Base-by-base conservation (phyloP, 2,329 filamentous ascomycete genomes). In the Microsporum audouinii region DNA sequence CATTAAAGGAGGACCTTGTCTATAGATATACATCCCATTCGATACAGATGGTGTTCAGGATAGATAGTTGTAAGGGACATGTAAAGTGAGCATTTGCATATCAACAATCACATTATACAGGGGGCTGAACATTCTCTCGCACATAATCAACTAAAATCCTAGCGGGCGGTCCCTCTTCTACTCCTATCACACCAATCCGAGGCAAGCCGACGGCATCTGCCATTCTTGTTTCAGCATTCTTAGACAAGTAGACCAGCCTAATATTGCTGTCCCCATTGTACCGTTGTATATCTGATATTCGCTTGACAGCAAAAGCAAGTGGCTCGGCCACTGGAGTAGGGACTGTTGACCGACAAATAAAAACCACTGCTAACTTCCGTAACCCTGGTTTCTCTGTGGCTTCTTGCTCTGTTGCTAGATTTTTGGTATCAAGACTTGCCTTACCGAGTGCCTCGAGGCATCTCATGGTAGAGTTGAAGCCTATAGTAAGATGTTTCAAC, bases 181-280 rank as follows among this genome's bases (percentile, higher is more conserved):
- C 17, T 17, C 62, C 62, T 31, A 63, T 45, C 31, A 63, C 38
- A 17, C 62, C 57, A 45, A 58, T 47, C 23, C 45, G 56, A 3
- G 62, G 57, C 27, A 63, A 8, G 17, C 57, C 57, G 29, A 60
- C 27, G n/a, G 57, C 62, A 31, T 34, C 41, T 4, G 60, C 41
- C 57, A 63, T 34, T 27, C 57, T 38, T 29, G 31, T 23, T 14
- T 55, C 57, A 3, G 62, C 47, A 31, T 45, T 57, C 17, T 57
- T 67, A 10, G 70, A 65, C 1, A 78, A 68, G 8, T 68, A 62
- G 8, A 78, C 64, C 5, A 77, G 67, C 12, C 70, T 70, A 8
- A 68, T 71, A 23, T 64, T 62, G 17, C 60, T 10, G 10, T 27
- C 57, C 31, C 64, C 38, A 7, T 62, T 61, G 5, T 45, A 34